Conservation (phyloP, 305 asterid genomes). For the Fraxinus greggii region DNA sequence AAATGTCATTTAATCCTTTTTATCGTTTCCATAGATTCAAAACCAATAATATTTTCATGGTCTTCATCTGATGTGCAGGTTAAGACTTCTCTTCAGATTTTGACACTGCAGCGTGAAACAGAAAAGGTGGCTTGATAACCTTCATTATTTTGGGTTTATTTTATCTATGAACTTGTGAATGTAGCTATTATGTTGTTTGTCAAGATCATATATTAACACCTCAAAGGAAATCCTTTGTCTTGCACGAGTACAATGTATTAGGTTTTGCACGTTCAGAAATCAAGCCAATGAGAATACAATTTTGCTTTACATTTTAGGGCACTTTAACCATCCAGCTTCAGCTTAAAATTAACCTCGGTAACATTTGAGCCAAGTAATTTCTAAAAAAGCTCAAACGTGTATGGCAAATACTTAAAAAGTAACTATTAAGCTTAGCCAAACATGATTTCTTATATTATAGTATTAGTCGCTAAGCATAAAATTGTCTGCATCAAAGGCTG, state of each 20-base stretch:
- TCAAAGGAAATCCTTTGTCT: neutral
- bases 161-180: neutral
- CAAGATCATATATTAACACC: neutral
- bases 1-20: neutral
- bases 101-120: constrained; percentile 74
- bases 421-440: neutral
- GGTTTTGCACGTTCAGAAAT: neutral
- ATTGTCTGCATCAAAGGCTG: neutral
- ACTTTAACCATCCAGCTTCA: constrained; percentile 10
- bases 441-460: neutral
- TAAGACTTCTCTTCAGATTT: constrained; percentile 84
- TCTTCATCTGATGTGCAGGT: constrained; percentile 52
- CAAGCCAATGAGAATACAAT: neutral
- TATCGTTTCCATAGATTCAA: constrained; percentile 18
- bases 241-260: neutral
- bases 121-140: constrained; percentile 58
- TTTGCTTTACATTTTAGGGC: constrained; percentile 3
- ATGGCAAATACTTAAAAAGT: neutral
- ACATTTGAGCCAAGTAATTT: neutral
- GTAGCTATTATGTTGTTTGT: neutral
- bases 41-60: neutral
- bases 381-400: constrained; percentile 4
- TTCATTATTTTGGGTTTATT: neutral
- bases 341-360: neutral
- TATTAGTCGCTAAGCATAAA: neutral